These are phyloP conservation scores for Botrytis deweyae DNA, from an alignment of 2,329 filamentous ascomycete species.

Conservation along the genomic window DNA sequence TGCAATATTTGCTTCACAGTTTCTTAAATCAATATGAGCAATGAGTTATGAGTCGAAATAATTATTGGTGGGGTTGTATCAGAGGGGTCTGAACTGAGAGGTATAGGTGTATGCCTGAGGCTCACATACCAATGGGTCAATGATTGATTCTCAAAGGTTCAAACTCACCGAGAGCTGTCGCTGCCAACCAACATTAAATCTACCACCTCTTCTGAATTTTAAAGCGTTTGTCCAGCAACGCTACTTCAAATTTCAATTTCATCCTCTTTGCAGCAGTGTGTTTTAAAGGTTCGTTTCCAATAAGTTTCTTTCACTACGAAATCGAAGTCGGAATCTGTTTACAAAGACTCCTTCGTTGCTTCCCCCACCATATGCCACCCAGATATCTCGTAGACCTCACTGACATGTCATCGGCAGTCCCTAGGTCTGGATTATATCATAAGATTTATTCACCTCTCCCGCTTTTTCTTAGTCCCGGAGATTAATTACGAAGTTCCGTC, in stretches of 20 bases:
- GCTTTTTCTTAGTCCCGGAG: conserved; percentile 7
- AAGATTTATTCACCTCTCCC: not conserved
- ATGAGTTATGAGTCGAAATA: conserved; percentile 19
- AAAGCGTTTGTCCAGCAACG: not conserved
- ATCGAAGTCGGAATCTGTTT: not conserved
- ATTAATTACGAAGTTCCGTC: conserved; percentile 13
- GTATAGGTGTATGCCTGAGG: not conserved
- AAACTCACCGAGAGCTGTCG: conserved; percentile 12
- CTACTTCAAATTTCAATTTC: conserved; percentile 13
- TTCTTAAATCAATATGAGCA: conserved; percentile 6
- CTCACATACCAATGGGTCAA: not conserved
- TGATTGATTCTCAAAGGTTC: conserved; percentile 10
- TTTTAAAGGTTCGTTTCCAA: conserved; percentile 6
- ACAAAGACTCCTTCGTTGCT: conserved; percentile 14
- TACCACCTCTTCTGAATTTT: conserved; percentile 7
- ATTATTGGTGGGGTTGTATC: conserved; percentile 20
- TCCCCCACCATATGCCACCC: conserved; percentile 4
- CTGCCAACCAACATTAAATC: conserved; percentile 18
- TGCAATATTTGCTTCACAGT: conserved; percentile 10
- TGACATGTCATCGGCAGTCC: conserved; percentile 9
- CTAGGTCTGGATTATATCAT: conserved; percentile 13
- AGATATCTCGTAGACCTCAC: conserved; percentile 1
- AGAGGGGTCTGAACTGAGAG: conserved; percentile 15
- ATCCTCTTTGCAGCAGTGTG: not conserved
- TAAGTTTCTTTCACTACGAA: not conserved